Base-by-base conservation (phyloP, 345 rosid genomes). In the Pistacia integerrima region DNA sequence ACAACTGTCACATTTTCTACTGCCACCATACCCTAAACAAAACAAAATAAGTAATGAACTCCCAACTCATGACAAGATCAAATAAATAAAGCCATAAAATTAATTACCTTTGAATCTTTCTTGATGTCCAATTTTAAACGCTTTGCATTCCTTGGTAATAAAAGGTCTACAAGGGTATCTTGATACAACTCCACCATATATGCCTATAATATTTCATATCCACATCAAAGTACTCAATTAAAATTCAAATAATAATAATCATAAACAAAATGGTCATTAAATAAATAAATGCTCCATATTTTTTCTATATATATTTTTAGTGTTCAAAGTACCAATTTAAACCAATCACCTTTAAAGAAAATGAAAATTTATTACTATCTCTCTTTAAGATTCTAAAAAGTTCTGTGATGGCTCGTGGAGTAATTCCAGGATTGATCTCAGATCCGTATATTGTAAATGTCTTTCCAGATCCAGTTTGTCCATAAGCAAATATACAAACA, bases 381-480 rank as follows among this genome's bases (percentile, higher is more conserved):
- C 91, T 87, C 82, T 82, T 92, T 69, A 93, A 65, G 73, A 91
- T 91, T 82, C 81, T 90, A 79, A 96, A 93, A 68, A 96, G 93
- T 82, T 93, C 99, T n/a, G 85, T 78, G 61, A 88, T 92, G 60
- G 99, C 98, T 11, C 91, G 91, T 62, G 97, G 93, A 38, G 99
- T 96, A 69, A 93, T 87, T 72, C 98, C 99, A 41, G 97, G 97
- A 82, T 84, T 89, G 76, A 69, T 76, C 57, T 85, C 91, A 76
- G 92, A 82, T 63, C 99, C 98, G 82, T 92, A 96, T 78, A 96
- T 91, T 0, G 99, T 96, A 82, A 90, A 96, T 84, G 99, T 96
- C 84, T 96, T 96, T 56, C 98, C 99, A 35, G 99, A 96, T 62
- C 98, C 98, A 73, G 98, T 96, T 90, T 96, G 99, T 64, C 99